Conservation (phyloP, 2,329 filamentous ascomycete genomes). For the Rhinocladiella mackenziei region DNA sequence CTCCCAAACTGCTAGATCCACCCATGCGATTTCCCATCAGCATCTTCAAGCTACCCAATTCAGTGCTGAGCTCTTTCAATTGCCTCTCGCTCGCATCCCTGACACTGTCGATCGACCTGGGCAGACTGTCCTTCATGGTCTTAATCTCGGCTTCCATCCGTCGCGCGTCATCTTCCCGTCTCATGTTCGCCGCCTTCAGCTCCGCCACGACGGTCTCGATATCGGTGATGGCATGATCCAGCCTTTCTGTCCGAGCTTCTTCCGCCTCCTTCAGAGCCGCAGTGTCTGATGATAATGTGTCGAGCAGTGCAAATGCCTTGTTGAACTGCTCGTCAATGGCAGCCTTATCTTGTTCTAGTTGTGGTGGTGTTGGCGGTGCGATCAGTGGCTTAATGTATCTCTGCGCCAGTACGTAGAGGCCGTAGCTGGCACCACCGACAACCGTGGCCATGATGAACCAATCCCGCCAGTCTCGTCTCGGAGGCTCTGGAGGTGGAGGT, state of each 20-base stretch:
- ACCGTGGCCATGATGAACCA: conserved; percentile 99
- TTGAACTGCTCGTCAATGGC: conserved; percentile 91
- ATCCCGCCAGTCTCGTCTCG: conserved; percentile 90
- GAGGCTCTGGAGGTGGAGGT: conserved; percentile 53
- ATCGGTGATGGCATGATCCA: conserved; percentile 77
- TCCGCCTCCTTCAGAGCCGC: conserved; percentile 82
- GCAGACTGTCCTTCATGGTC: conserved; percentile 76
- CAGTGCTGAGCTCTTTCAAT: conserved; percentile 77
- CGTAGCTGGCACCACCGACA: conserved; percentile 82
- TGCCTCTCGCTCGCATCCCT: conserved; percentile 77
- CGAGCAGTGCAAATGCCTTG: conserved; percentile 82
- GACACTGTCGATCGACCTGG: conserved; percentile 81
- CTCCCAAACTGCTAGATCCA: conserved; percentile 27
- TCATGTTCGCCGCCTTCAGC: conserved; percentile 73
- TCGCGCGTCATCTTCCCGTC: conserved; percentile 82
- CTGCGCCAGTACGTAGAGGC: conserved; percentile 82
- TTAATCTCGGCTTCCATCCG: conserved; percentile 82
- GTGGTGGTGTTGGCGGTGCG: conserved; percentile 86
- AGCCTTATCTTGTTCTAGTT: conserved; percentile 90
- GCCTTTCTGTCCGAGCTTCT: conserved; percentile 72
- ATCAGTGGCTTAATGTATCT: conserved; percentile 90
- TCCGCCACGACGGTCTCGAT: conserved; percentile 78
- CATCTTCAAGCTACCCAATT: conserved; percentile 89
- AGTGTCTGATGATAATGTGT: conserved; percentile 88
- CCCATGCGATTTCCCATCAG: conserved; percentile 65